Percentiles rank a stretch among this genome's conserved stretches.
Evolutionary conservation across 2,329 filamentous ascomycete genomes (phyloP).

Genomic region (Sarocladiaceae sp.): DNA sequence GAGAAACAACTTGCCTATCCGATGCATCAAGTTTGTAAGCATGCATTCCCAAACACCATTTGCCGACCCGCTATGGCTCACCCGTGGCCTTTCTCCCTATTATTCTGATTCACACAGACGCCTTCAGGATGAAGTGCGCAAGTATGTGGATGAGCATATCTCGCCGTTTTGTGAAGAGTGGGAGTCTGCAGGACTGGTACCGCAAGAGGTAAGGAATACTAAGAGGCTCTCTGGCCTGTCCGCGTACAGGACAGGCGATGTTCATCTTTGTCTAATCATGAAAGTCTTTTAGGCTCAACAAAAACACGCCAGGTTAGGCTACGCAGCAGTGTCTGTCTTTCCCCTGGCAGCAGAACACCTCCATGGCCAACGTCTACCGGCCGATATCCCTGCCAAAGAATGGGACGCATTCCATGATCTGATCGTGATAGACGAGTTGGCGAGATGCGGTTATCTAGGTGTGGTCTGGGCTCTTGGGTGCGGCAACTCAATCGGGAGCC

Average conservation of each 20-base stretch:
- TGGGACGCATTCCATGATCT: constrained; percentile 53
- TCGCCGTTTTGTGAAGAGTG: constrained; percentile 55
- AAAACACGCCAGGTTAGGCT: constrained; percentile 1
- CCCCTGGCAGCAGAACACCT: not conserved
- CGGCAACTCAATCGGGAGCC: constrained; percentile 55
- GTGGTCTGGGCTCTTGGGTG: constrained; percentile 52
- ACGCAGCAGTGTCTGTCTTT: constrained; percentile 7
- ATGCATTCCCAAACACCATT: constrained; percentile 1
- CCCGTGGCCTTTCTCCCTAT: constrained; percentile 37
- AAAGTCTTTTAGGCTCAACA: not conserved
- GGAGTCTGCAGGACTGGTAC: constrained; percentile 52
- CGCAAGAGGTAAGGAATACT: constrained; percentile 32
- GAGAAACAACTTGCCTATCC: too few species aligned
- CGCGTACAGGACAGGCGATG: constrained; percentile 33
- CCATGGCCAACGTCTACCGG: constrained; percentile 1
- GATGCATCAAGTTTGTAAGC: too few species aligned
- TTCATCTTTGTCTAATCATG: not conserved
- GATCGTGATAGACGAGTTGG: constrained; percentile 48
- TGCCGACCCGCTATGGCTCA: not conserved
- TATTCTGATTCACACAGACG: constrained; percentile 56
- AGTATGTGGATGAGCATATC: constrained; percentile 53
- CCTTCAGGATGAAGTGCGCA: constrained; percentile 50
- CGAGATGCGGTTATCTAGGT: constrained; percentile 44
- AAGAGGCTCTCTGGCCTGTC: too few species aligned
- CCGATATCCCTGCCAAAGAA: constrained; percentile 31